phyloP scores from a whole-genome alignment of 2,329 filamentous ascomycete species.

The Colletotrichum karsti region DNA sequence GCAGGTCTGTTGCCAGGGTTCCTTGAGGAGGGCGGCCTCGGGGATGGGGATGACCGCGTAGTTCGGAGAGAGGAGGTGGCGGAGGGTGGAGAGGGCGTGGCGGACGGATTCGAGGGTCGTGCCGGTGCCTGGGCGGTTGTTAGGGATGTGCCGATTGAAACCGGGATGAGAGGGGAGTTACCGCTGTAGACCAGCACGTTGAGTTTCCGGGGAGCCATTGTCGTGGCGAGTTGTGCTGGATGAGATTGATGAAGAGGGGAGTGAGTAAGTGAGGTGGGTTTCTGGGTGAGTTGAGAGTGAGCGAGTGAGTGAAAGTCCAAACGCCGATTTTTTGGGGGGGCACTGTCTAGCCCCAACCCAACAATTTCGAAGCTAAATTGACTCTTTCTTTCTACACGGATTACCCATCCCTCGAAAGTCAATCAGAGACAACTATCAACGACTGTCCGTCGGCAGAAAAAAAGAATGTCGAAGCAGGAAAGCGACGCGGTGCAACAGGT shows the following conservation, averaged over 20 bases:
- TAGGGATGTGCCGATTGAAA: conserved; percentile 37
- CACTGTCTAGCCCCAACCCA: conserved; percentile 11
- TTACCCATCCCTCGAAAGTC: neutral
- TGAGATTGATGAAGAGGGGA: neutral
- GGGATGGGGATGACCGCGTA: conserved; percentile 92
- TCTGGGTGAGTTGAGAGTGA: no score
- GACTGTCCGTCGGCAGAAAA: neutral
- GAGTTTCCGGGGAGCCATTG: conserved; percentile 75
- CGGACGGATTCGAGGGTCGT: conserved; percentile 88
- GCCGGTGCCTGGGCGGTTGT: conserved; percentile 71
- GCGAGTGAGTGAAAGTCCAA: conserved; percentile 1
- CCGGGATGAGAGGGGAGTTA: conserved; percentile 49
- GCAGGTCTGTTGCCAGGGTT: conserved; percentile 90
- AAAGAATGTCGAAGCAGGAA: conserved; percentile 63
- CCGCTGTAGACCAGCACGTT: conserved; percentile 95
- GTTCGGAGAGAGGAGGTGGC: conserved; percentile 84
- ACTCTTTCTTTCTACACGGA: conserved; percentile 8
- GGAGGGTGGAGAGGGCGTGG: conserved; percentile 87
- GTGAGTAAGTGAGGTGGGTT: neutral
- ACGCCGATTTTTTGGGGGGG: conserved; percentile 11
- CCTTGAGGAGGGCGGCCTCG: conserved; percentile 81
- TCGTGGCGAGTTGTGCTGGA: conserved; percentile 19
- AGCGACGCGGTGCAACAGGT: conserved; percentile 48
- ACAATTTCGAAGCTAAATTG: conserved; percentile 3
- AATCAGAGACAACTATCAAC: neutral